Conservation (phyloP, 2,329 filamentous ascomycete genomes). For the Cladorrhinum sp. region DNA sequence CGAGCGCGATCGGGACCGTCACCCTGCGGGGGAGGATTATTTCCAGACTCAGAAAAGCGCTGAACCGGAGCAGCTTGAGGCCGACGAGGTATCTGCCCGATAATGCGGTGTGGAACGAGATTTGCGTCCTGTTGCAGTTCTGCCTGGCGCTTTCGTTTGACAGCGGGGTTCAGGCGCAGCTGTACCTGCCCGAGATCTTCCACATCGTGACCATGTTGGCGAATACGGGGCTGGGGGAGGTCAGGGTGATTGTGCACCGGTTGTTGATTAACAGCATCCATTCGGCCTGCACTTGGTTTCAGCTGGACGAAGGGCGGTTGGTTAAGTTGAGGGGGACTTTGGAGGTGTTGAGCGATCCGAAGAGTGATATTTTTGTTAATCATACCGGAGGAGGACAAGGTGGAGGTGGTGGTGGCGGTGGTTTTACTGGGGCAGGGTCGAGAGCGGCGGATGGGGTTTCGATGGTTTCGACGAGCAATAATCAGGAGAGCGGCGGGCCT, state of each 20-base stretch:
- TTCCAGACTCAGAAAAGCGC: conserved; percentile 61
- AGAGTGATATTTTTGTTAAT: conserved; percentile 56
- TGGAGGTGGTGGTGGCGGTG: conserved; percentile 28
- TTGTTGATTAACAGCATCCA: conserved; percentile 66
- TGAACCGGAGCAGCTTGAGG: conserved; percentile 64
- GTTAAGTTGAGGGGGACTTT: conserved; percentile 55
- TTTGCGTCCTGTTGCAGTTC: conserved; percentile 64
- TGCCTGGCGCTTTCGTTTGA: conserved; percentile 66
- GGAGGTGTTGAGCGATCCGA: conserved; percentile 57
- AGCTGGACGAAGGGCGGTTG: conserved; percentile 56
- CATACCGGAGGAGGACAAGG: conserved; percentile 47
- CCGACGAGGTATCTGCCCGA: conserved; percentile 65
- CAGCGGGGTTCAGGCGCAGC: conserved; percentile 63
- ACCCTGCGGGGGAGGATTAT: conserved; percentile 64
- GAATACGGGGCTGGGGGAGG: conserved; percentile 58
- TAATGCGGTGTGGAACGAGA: conserved; percentile 67
- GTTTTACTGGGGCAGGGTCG: background rate
- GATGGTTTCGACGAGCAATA: conserved; percentile 43
- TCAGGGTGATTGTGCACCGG: conserved; percentile 59
- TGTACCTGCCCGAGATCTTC: conserved; percentile 67
- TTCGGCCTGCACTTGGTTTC: conserved; percentile 64
- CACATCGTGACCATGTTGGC: conserved; percentile 69
- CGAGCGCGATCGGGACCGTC: conserved; percentile 61
- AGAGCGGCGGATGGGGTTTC: background rate
- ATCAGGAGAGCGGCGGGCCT: conserved; percentile 50